Evolutionary conservation across 1,284 basidiomycete species (phyloP).

Genomic region (Leccinum subfulvum): DNA sequence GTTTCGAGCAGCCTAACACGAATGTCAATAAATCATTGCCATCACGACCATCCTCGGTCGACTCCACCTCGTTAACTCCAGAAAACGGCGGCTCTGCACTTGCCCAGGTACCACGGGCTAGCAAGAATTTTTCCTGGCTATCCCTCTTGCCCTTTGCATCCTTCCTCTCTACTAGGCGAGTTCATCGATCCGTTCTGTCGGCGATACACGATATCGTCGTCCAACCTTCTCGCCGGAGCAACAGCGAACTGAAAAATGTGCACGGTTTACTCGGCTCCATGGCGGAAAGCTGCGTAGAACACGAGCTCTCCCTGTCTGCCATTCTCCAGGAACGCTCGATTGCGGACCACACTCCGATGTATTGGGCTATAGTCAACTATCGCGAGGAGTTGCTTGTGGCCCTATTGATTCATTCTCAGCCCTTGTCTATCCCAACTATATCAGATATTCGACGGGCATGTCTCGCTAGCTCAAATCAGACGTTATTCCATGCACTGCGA

Average conservation of each 20-base stretch:
- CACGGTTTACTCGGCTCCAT: constrained; percentile 44
- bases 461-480: constrained; percentile 59
- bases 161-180: constrained; percentile 38
- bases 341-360: constrained; percentile 63
- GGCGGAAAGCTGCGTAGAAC: constrained; percentile 42
- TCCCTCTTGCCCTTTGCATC: constrained; percentile 33
- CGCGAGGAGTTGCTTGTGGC: constrained; percentile 39
- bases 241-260: not conserved
- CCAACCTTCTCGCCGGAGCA: constrained; percentile 5
- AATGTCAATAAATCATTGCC: not conserved
- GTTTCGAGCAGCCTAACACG: not conserved
- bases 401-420: constrained; percentile 48
- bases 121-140: constrained; percentile 26
- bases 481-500: constrained; percentile 59
- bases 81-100: not conserved
- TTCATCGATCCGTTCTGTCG: constrained; percentile 43
- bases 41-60: not conserved
- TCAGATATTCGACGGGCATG: constrained; percentile 65
- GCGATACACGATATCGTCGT: constrained; percentile 48
- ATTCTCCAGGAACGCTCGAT: constrained; percentile 61
- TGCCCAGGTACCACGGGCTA: constrained; percentile 3
- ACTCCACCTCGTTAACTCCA: not conserved
- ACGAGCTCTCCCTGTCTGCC: constrained; percentile 41
- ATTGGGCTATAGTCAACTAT: constrained; percentile 71
- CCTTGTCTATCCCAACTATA: constrained; percentile 47